Conservation (phyloP, 345 rosid species). For the Salix caprea region DNA sequence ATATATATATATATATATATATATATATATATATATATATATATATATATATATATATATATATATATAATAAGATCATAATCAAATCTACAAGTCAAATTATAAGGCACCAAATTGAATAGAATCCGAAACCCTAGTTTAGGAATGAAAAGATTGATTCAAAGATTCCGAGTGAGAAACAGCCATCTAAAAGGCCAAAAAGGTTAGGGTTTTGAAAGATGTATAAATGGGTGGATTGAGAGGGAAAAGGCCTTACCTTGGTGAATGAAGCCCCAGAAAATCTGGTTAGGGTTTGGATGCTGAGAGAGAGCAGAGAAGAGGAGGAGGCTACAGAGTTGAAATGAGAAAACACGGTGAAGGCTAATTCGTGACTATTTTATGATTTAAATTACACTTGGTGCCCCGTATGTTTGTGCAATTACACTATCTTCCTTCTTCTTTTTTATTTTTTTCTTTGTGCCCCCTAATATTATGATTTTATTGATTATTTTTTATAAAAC, state of each 20-base stretch:
- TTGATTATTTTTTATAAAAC: too few relatives aligned
- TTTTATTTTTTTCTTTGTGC: too few relatives aligned
- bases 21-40: too few relatives aligned
- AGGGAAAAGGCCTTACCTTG: not conserved
- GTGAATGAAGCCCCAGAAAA: not conserved
- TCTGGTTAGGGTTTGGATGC: not conserved
- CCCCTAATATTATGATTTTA: too few relatives aligned
- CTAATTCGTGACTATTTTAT: too few relatives aligned
- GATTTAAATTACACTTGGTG: not conserved
- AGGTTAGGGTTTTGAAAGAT: not conserved
- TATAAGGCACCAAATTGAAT: not conserved
- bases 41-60: too few relatives aligned
- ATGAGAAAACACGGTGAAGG: not conserved
- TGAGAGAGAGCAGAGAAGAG: not conserved
- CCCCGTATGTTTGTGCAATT: not conserved
- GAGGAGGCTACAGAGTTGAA: not conserved
- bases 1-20: too few relatives aligned
- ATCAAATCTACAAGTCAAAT: not conserved
- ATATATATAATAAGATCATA: not conserved
- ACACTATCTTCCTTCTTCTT: not conserved
- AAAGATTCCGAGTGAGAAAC: not conserved
- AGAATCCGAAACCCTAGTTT: too few relatives aligned
- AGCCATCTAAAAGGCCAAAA: not conserved
- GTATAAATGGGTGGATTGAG: not conserved
- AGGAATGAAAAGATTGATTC: not conserved